Evolutionary conservation across 495 filamentous ascomycete genomes (phyloP), one percentile per base, ranked within the genome.

Genomic region (Trichoderma reesei): DNA sequence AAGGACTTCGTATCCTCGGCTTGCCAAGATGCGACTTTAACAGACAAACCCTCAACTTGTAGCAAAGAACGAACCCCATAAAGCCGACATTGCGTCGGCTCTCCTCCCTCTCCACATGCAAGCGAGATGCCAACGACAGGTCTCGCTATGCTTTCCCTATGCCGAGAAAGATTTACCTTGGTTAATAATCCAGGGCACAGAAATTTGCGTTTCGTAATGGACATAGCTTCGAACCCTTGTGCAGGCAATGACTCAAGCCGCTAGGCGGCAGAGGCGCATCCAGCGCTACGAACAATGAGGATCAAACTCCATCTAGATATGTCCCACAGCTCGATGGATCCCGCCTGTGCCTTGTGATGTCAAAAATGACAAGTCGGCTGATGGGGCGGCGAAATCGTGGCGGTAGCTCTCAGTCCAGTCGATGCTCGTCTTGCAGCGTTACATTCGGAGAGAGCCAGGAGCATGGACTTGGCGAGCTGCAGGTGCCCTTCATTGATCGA

Each of bases 151-250:
- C 51, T 33, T 56, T 56, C 9, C 14, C 41, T 1, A 18, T 26
- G 4, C 6, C 51, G 26, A 34, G 34, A 14, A 33, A 5, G 18
- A n/a, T 11, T 44, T 9, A n/a, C 20, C 20, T 33, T 9, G 31
- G 14, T 56, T 56, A 56, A 9, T 31, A 31, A 8, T 33, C 20
- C 0, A 1, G 20, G 51, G 8, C 13, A n/a, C n/a, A 33, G 34
- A 10, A 8, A 9, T 56, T 56, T 56, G 51, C 16, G 51, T 56
- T 26, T 56, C 51, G 51, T 56, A 56, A 56, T 56, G 51, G 14
- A 56, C 34, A 56, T 36, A 56, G 51, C 51, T 33, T 2, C 51
- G 5, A 56, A 31, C 51, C 31, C 31, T 3, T 34, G 51, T 33
- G 26, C 51, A 31, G 8, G 51, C 26, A 33, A 56, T 56, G 51